Evolutionary conservation across 2,329 filamentous ascomycete genomes (phyloP).

Genomic region (Drechslerella coelobrocha): DNA sequence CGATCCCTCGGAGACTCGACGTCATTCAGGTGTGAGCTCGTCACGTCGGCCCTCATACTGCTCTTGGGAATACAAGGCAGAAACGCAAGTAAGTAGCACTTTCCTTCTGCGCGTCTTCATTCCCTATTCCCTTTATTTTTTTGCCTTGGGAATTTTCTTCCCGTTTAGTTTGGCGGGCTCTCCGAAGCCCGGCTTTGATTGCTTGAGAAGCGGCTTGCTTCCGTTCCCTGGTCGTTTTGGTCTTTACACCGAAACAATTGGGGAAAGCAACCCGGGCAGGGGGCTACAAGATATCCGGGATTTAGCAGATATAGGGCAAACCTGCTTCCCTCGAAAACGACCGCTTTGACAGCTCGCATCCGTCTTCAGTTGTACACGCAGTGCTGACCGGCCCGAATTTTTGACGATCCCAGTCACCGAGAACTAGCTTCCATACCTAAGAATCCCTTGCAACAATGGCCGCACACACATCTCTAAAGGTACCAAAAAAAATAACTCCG

Average conservation of each 20-base stretch:
- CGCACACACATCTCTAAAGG: conserved; percentile 49
- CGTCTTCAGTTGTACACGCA: background rate
- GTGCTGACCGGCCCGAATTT: conserved; percentile 22
- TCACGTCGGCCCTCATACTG: conserved; percentile 16
- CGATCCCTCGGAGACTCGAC: conserved; percentile 18
- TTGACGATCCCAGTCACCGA: conserved; percentile 28
- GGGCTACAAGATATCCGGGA: background rate
- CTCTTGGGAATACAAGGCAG: conserved; percentile 23
- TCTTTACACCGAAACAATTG: conserved; percentile 33
- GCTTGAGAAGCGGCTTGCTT: conserved; percentile 17
- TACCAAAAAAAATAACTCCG: conserved; percentile 30
- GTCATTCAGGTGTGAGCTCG: conserved; percentile 27
- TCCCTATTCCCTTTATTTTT: background rate
- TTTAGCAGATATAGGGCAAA: background rate
- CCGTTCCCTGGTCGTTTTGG: conserved; percentile 38
- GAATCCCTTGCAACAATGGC: conserved; percentile 44
- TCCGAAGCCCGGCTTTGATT: conserved; percentile 16
- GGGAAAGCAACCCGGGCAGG: conserved; percentile 35
- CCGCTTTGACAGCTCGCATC: background rate
- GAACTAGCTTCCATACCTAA: conserved; percentile 30
- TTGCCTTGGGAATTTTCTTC: conserved; percentile 3
- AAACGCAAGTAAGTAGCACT: conserved; percentile 19
- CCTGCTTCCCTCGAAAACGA: background rate
- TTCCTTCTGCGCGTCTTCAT: conserved; percentile 2
- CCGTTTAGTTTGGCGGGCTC: conserved; percentile 8